Conservation (phyloP, 768 basidiomycete genomes). For the Trametes meyenii region DNA sequence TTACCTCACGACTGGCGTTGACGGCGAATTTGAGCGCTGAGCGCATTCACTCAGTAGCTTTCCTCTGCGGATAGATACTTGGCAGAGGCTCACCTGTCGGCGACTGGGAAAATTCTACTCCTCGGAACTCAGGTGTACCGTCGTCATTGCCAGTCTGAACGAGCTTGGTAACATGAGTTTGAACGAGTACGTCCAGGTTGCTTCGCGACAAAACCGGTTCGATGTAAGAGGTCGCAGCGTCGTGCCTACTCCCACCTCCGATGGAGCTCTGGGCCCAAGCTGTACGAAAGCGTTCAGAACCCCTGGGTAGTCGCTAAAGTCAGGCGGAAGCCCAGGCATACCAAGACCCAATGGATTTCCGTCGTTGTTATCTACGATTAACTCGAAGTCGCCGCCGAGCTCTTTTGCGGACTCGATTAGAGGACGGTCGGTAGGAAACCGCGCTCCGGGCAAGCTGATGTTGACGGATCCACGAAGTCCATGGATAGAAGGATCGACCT, state of each 20-base stretch:
- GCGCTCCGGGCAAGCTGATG: slow-evolving; percentile 24
- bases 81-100: not conserved
- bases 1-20: slow-evolving; percentile 27
- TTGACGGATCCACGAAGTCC: slow-evolving; percentile 25
- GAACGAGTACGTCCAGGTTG: slow-evolving; percentile 27
- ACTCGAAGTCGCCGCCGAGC: slow-evolving; percentile 28
- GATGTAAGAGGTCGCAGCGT: slow-evolving; percentile 15
- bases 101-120: slow-evolving; percentile 15
- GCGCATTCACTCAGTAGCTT: not conserved
- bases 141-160: not conserved
- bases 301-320: not conserved
- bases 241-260: slow-evolving; percentile 8
- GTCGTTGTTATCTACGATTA: slow-evolving; percentile 28
- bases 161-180: slow-evolving; percentile 25
- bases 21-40: slow-evolving; percentile 8
- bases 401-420: slow-evolving; percentile 20
- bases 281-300: not conserved
- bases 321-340: slow-evolving; percentile 4
- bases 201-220: slow-evolving; percentile 8
- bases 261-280: slow-evolving; percentile 17
- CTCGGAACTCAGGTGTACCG: slow-evolving; percentile 7
- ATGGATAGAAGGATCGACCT: slow-evolving; percentile 30
- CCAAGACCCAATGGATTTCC: slow-evolving; percentile 30
- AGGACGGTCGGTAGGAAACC: not conserved
- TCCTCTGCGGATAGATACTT: not conserved